Base-by-base conservation (phyloP, 2,329 filamentous ascomycete species). In the Talaromyces sp. region DNA sequence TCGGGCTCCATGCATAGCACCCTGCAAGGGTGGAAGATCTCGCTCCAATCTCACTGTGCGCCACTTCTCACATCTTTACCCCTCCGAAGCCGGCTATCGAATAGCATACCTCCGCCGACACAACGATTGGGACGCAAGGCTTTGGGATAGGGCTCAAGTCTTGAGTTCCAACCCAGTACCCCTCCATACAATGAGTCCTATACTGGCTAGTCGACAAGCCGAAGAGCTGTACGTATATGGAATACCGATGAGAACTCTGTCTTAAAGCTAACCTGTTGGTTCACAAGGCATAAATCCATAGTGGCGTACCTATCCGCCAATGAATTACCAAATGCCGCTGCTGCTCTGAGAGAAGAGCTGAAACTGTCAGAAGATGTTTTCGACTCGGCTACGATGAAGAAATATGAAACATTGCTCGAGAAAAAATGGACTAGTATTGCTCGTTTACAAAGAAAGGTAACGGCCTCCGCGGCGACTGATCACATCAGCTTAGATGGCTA, bases 361-460 rank as follows among this genome's bases (percentile, higher is more conserved):
- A 89, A 65, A 81, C 79, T 41, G 77, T 84, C 59, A n/a, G 59
- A 61, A 46, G 55, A 58, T 31, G 78, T 78, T 54, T 93, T 96
- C 69, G 91, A 96, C 72, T 82, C 89, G 64, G 84, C 85, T 19
- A 96, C 91, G 21, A 84, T 88, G 57, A 96, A 96, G 81, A 96
- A 96, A 78, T 98, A 97, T 78, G 92, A 96, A 77, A 90, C 90
- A 1, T 78, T 98, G 29, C 78, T 98, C 66, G 93, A 98, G 82
- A 97, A 96, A 84, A 98, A 98, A 81, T 98, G 93, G 93, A 98
- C 93, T 21, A 95, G 91, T 69, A 89, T 98, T 29, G 92, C 97
- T 69, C 85, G 93, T 63, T 77, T 98, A 75, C 93, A 98, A 78
- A 97, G 96, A 78, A 98, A 96, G 89, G 91, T 89, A 46, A 29